Base-by-base conservation (phyloP, 208 protist genomes). In the Leishmania gerbilli region DNA sequence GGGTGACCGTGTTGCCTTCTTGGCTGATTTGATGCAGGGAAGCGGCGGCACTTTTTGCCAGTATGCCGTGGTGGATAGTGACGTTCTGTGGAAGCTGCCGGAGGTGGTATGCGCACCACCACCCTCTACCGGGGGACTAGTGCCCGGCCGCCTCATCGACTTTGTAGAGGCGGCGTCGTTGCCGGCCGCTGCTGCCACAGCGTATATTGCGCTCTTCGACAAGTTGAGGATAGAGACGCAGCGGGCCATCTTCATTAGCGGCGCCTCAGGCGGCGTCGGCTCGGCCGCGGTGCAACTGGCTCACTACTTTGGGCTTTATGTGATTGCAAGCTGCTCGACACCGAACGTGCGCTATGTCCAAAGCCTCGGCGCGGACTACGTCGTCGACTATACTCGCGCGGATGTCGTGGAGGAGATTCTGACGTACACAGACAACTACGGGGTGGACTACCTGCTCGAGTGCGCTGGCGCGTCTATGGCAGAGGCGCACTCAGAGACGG, bases 381-480 rank as follows among this genome's bases (percentile, higher is more conserved):
- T 95, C 7, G 47, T 97, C 17, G 95, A 97, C 68, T 95, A 95
- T 81, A 94, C 89, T 8, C 77, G 60, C 8, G 62, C 45, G 15
- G 84, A 95, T 82, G 83, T 95, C 0, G 86, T 90, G 17, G 86
- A 86, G 60, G 85, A 89, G 31, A 87, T 94, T 60, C 82, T 95
- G 31, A 65, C 56, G 58, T 65, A 82, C 55, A 96, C 94, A 58
- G 72, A 89, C 8, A 86, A 86, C 60, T 84, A 90, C 74, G 95
- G 95, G n/a, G 93, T 96, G 19, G 95, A 97, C 79, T 97, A 94
- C 83, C 62, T 96, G 51, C 81, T 97, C 68, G 93, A 97, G 77
- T 84, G 82, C 53, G 88, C 87, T 1, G 75, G 81, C 37, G 85
- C 87, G 19, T 56, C 40, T n/a, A 75, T 90, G 51, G 82, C 86